phyloP scores from a whole-genome alignment of 2,329 filamentous ascomycete species.

The Mycogone perniciosa region DNA sequence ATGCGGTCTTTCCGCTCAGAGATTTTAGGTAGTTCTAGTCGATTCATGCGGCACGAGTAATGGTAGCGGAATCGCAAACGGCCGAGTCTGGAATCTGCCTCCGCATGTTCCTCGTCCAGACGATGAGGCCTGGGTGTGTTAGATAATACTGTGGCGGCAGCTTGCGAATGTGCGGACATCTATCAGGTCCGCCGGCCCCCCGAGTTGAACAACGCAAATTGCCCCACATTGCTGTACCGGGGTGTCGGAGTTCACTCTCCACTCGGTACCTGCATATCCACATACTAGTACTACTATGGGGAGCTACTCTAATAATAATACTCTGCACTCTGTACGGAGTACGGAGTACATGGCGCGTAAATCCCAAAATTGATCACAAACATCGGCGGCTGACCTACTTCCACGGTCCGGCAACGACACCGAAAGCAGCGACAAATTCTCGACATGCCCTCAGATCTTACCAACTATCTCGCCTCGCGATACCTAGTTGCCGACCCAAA shows the following conservation, averaged over 20 bases:
- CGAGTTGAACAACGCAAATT: neutral
- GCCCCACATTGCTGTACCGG: constrained; percentile 15
- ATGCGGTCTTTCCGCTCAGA: constrained; percentile 15
- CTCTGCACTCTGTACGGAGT: no score
- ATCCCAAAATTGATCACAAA: no score
- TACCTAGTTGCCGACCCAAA: constrained; percentile 65
- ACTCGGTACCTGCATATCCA: constrained; percentile 20
- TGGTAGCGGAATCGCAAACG: constrained; percentile 16
- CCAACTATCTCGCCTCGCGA: constrained; percentile 83
- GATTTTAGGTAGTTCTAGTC: constrained; percentile 5
- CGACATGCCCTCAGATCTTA: constrained; percentile 55
- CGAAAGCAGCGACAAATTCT: neutral
- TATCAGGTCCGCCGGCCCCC: neutral
- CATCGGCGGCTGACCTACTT: neutral
- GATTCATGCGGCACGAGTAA: constrained; percentile 14
- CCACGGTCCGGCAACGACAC: neutral
- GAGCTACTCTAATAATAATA: no score
- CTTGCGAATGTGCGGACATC: constrained; percentile 1
- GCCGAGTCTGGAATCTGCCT: constrained; percentile 18
- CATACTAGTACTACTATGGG: neutral
- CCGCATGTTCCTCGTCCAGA: constrained; percentile 23
- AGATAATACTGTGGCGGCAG: neutral
- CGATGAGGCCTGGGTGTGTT: neutral
- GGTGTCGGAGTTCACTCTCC: constrained; percentile 5
- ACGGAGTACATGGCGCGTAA: no score